Conservation (phyloP, 73 alveolate species). For the Paramecium pentaurelia region DNA sequence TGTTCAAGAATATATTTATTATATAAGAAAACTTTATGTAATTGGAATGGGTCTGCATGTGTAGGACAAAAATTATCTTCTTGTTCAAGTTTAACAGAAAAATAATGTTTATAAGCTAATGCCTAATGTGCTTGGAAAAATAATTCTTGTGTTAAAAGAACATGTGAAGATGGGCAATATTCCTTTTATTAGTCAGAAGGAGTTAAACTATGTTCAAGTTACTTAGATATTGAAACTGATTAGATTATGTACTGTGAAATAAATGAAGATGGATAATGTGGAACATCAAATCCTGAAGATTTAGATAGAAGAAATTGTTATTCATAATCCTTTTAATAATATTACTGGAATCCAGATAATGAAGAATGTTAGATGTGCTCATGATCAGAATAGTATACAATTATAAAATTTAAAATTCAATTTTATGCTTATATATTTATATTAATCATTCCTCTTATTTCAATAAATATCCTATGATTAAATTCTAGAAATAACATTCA, state of each 20-base stretch:
- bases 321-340: not conserved
- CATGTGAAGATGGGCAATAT: not conserved
- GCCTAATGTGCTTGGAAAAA: not conserved
- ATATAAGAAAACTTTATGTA: not conserved
- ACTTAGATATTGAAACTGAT: not conserved
- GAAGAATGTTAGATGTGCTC: not conserved
- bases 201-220: not conserved
- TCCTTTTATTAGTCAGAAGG: not conserved
- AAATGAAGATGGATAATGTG: not conserved
- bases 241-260: not conserved
- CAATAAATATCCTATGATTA: not conserved
- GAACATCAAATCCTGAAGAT: not conserved
- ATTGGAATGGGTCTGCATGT: not conserved
- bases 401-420: too few species aligned
- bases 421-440: too few species aligned
- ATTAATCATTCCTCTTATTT: not conserved
- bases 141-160: not conserved
- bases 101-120: not conserved
- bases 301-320: not conserved
- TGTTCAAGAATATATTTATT: not conserved
- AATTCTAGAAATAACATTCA: not conserved
- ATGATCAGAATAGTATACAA: not conserved
- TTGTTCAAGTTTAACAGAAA: not conserved
- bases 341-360: not conserved
- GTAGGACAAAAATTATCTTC: not conserved